phyloP scores from a whole-genome alignment of 2,329 filamentous ascomycete genomes.

The Atkinsonella hypoxylon region DNA sequence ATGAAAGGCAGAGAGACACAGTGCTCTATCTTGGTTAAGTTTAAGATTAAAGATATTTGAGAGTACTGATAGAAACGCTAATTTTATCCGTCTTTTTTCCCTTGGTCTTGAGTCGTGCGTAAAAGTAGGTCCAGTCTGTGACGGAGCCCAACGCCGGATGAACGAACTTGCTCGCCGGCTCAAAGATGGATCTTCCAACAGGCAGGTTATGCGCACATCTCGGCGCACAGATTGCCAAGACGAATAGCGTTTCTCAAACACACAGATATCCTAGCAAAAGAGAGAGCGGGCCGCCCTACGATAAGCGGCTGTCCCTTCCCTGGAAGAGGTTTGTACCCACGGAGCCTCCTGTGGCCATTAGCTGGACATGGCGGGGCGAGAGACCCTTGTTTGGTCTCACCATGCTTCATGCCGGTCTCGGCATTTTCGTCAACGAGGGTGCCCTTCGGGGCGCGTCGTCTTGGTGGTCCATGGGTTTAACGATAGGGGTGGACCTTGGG shows the following conservation, averaged over 20 bases:
- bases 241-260: slow-evolving; percentile 32
- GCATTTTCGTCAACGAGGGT: background rate
- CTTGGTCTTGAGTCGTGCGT: slow-evolving; percentile 31
- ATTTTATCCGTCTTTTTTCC: slow-evolving; percentile 18
- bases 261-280: slow-evolving; percentile 32
- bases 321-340: slow-evolving; percentile 35
- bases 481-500: too few species aligned
- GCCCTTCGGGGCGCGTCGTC: background rate
- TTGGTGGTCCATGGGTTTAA: background rate
- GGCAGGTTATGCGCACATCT: slow-evolving; percentile 46
- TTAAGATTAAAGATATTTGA: slow-evolving; percentile 38
- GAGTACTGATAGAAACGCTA: slow-evolving; percentile 22
- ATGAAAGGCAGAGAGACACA: slow-evolving; percentile 51
- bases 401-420: slow-evolving; percentile 13
- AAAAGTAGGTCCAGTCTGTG: slow-evolving; percentile 40
- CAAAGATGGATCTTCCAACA: slow-evolving; percentile 40
- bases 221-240: slow-evolving; percentile 36
- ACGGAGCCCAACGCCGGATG: slow-evolving; percentile 47
- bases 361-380: slow-evolving; percentile 31
- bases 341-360: slow-evolving; percentile 36
- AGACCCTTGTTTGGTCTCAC: slow-evolving; percentile 22
- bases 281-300: slow-evolving; percentile 30
- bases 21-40: slow-evolving; percentile 49
- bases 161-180: slow-evolving; percentile 41
- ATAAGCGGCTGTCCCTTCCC: slow-evolving; percentile 30